phyloP scores from a whole-genome alignment of 352 stramenopile species.

The Globisporangium emineosum region DNA sequence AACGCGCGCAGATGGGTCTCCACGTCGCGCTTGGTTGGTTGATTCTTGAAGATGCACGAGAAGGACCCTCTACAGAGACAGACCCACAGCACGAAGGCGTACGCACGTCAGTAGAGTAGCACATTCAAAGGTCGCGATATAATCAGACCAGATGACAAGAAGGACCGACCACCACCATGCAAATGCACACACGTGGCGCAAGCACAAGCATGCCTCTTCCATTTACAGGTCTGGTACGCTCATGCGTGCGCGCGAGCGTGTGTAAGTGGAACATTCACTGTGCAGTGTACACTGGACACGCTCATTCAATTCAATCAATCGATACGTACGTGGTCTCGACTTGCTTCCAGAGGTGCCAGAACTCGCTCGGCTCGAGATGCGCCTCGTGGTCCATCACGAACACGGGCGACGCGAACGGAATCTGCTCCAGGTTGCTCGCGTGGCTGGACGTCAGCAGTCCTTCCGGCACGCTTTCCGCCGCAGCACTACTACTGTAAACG shows the following conservation, averaged over 20 bases:
- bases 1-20: slow-evolving; percentile 38
- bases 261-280: neutral
- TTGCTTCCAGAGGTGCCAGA: slow-evolving; percentile 52
- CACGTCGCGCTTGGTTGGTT: slow-evolving; percentile 41
- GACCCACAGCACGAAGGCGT: neutral
- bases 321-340: slow-evolving; percentile 60
- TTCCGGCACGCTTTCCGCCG: neutral
- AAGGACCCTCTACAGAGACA: slow-evolving; percentile 53
- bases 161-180: neutral
- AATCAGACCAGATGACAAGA: slow-evolving; percentile 9
- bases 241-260: neutral
- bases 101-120: slow-evolving; percentile 16
- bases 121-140: slow-evolving; percentile 7
- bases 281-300: neutral
- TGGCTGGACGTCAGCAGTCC: slow-evolving; percentile 18
- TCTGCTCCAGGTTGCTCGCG: slow-evolving; percentile 25
- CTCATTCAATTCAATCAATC: neutral
- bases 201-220: neutral
- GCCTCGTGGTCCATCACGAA: slow-evolving; percentile 40
- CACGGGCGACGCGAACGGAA: slow-evolving; percentile 59
- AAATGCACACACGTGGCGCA: neutral
- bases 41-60: slow-evolving; percentile 63
- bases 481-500: slow-evolving; percentile 12
- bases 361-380: slow-evolving; percentile 23
- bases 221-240: neutral